Percentiles rank a stretch among this genome's conserved stretches.
phyloP scores from a whole-genome alignment of 257 asterid genomes.

The Solanum microdontum region DNA sequence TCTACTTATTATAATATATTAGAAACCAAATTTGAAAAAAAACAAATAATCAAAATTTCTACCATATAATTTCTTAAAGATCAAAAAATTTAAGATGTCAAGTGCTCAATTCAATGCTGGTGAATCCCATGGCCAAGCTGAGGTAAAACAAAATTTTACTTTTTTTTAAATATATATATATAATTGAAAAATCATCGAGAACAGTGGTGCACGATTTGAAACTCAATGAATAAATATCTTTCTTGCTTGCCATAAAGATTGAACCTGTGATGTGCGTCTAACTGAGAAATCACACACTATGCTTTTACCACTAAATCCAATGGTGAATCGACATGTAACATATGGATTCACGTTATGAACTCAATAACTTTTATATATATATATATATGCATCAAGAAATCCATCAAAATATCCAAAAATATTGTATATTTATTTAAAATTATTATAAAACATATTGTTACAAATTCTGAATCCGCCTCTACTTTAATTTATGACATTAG shows the following conservation, averaged over 20 bases:
- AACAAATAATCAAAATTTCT: background rate
- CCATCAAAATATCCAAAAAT: background rate
- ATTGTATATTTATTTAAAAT: background rate
- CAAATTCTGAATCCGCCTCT: background rate
- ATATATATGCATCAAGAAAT: background rate
- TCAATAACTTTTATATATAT: background rate
- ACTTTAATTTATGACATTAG: constrained; percentile 4
- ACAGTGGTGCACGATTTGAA: background rate
- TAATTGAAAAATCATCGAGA: background rate
- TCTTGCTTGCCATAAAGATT: too few species aligned
- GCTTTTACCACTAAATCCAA: background rate
- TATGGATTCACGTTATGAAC: background rate
- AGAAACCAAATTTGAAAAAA: background rate
- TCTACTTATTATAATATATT: background rate
- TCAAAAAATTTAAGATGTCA: constrained; percentile 18
- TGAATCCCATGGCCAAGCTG: constrained; percentile 14
- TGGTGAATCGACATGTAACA: background rate
- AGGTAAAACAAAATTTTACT: background rate
- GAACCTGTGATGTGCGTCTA: background rate
- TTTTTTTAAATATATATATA: background rate
- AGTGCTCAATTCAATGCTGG: constrained; percentile 30
- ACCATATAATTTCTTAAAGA: background rate
- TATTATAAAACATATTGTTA: background rate
- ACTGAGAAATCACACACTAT: background rate
- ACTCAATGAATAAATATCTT: background rate